Evolutionary conservation across 768 basidiomycete species (phyloP), one percentile per base, ranked within the genome.

Genomic region (Rhodotorula toruloides): DNA sequence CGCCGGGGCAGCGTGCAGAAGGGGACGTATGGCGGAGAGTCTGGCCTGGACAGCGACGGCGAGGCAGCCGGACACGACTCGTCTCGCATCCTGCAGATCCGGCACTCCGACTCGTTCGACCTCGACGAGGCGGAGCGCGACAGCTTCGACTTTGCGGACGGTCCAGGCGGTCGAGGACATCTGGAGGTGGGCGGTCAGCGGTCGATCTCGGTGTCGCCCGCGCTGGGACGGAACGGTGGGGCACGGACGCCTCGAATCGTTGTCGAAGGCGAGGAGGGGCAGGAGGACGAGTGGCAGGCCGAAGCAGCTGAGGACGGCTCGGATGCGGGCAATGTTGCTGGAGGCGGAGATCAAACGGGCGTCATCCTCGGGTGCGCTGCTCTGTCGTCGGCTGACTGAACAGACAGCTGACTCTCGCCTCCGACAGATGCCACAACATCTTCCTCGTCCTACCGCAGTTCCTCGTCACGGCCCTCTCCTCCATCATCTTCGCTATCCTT

Each of bases 381-480:
- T 70, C 65, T 86, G 81, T 25, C 36, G 4, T 17, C 21, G 8
- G 12, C 19, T n/a, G 1, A 16, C 3, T 25, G 11, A 7, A 1
- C 27, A 14, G 39, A 13, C 17, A 11, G 12, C 4, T 54, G 54
- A 36, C 16, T 17, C 27, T 32, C 12, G 27, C 31, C 3, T 17
- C 21, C 27, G 0, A 34, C 64, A 70, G 94, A 46, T 94, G 97
- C 58, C 92, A 97, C 78, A 97, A 96, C 74, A 84, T 96, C 64
- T 94, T 89, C 77, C 81, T 98, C 67, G 94, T 97, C 64, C 79
- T 96, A 12, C 94, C 94, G 0, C 94, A 98, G 74, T 93, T 97
- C 78, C 81, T 98, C 46, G 87, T 93, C 39, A 93, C 90, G 0
- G 91, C 86, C 31, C 77, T 97, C 9, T 86, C 91, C 1, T 85